These are phyloP conservation scores for Parasarocladium wereldwijsianum DNA, from an alignment of 2,329 filamentous ascomycete genomes.

Conservation along the genomic window DNA sequence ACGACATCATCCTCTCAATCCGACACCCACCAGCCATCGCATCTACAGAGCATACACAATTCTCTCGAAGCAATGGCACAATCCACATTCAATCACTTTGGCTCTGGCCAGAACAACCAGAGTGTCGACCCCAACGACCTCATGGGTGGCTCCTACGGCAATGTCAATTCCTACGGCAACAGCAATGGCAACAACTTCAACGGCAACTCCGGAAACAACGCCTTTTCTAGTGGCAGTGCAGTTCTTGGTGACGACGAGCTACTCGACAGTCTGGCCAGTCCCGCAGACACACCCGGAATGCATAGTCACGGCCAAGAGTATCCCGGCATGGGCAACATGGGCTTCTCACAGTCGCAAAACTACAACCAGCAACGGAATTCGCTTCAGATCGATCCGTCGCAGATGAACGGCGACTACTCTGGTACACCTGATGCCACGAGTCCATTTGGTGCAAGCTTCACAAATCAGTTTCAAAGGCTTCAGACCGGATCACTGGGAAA, in stretches of 20 bases:
- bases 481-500: conserved; percentile 40
- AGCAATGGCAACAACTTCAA: conserved; percentile 39
- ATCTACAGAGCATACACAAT: no score
- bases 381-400: conserved; percentile 49
- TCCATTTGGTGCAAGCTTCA: conserved; percentile 69
- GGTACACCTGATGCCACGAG: conserved; percentile 86
- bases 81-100: conserved; percentile 41
- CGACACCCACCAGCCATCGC: no score
- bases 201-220: conserved; percentile 40
- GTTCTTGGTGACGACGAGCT: conserved; percentile 82
- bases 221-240: conserved; percentile 64
- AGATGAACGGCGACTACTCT: conserved; percentile 72
- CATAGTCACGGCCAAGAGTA: conserved; percentile 42
- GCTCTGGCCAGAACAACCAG: conserved; percentile 35
- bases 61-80: conserved; percentile 35
- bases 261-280: conserved; percentile 53
- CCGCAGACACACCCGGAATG: conserved; percentile 33
- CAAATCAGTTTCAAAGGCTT: conserved; percentile 57
- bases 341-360: conserved; percentile 39
- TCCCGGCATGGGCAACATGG: conserved; percentile 41
- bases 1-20: no score
- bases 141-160: conserved; percentile 43
- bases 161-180: conserved; percentile 28
- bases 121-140: conserved; percentile 78
- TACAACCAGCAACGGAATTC: conserved; percentile 38